phyloP scores from a whole-genome alignment of 2,329 filamentous ascomycete species.

The Pyrenochaeta sp. region DNA sequence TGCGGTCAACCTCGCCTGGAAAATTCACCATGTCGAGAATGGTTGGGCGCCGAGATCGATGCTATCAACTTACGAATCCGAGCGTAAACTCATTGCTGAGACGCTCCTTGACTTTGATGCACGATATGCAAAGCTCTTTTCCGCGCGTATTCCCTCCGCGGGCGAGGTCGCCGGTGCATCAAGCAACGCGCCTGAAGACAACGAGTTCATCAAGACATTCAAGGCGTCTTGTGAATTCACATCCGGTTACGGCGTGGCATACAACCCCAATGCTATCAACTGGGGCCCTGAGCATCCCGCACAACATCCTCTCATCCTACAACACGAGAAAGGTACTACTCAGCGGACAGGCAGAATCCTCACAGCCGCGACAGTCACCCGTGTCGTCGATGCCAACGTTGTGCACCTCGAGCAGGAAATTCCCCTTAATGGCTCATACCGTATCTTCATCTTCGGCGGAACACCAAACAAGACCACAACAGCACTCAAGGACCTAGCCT shows the following conservation, averaged over 20 bases:
- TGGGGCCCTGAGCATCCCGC: slow-evolving; percentile 79
- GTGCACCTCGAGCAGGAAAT: slow-evolving; percentile 91
- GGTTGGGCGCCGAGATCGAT: slow-evolving; percentile 80
- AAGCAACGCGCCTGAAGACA: slow-evolving; percentile 59
- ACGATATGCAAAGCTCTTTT: slow-evolving; percentile 90
- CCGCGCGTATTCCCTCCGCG: slow-evolving; percentile 75
- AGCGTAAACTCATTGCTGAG: slow-evolving; percentile 86
- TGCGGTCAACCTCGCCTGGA: slow-evolving; percentile 92
- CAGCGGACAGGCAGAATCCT: slow-evolving; percentile 79
- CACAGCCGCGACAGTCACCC: slow-evolving; percentile 80
- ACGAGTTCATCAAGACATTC: slow-evolving; percentile 87
- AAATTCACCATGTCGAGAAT: slow-evolving; percentile 88
- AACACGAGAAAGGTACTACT: slow-evolving; percentile 62
- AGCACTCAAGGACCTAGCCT: slow-evolving; percentile 75
- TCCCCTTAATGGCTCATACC: slow-evolving; percentile 86
- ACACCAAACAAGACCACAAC: slow-evolving; percentile 63
- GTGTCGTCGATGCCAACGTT: slow-evolving; percentile 87
- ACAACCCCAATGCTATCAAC: slow-evolving; percentile 83
- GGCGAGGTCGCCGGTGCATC: slow-evolving; percentile 74
- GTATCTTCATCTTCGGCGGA: slow-evolving; percentile 87
- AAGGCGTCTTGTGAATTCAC: slow-evolving; percentile 93
- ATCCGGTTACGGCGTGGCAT: slow-evolving; percentile 88
- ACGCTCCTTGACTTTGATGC: slow-evolving; percentile 86
- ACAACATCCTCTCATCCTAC: slow-evolving; percentile 73
- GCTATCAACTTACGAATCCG: slow-evolving; percentile 84